Evolutionary conservation across 305 asterid species (phyloP).

Genomic region (Fraxinus ornus): DNA sequence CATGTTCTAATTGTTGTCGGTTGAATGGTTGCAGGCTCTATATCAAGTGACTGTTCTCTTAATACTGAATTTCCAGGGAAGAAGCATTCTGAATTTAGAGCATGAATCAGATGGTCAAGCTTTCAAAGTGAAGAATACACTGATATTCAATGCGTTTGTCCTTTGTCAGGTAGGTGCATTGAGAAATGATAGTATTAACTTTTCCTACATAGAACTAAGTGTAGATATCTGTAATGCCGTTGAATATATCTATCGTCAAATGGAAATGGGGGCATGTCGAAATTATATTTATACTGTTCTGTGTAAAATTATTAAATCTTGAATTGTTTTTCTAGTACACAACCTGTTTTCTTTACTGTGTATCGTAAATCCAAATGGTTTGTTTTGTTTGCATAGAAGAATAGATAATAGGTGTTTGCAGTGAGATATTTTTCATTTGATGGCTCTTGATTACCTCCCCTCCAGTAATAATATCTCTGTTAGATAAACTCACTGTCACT

Average conservation of each 20-base stretch:
- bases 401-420: neutral
- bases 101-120: constrained; percentile 28
- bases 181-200: neutral
- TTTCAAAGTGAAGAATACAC: constrained; percentile 42
- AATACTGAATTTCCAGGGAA: constrained; percentile 48
- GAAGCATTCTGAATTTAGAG: constrained; percentile 36
- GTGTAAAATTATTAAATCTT: neutral
- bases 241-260: neutral
- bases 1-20: neutral
- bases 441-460: neutral
- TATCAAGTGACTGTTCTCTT: constrained; percentile 57
- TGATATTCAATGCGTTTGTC: constrained; percentile 53
- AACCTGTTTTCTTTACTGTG: neutral
- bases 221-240: neutral
- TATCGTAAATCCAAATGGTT: neutral
- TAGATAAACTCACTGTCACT: neutral
- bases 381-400: neutral
- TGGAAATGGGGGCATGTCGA: neutral
- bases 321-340: neutral
- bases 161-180: constrained; percentile 39
- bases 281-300: neutral
- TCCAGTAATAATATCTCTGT: neutral
- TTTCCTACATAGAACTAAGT: neutral
- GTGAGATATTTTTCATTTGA: neutral
- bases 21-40: constrained; percentile 39